These are phyloP conservation scores for Apiospora kogelbergensis DNA, from an alignment of 2,329 filamentous ascomycete genomes.

Conservation along the genomic window DNA sequence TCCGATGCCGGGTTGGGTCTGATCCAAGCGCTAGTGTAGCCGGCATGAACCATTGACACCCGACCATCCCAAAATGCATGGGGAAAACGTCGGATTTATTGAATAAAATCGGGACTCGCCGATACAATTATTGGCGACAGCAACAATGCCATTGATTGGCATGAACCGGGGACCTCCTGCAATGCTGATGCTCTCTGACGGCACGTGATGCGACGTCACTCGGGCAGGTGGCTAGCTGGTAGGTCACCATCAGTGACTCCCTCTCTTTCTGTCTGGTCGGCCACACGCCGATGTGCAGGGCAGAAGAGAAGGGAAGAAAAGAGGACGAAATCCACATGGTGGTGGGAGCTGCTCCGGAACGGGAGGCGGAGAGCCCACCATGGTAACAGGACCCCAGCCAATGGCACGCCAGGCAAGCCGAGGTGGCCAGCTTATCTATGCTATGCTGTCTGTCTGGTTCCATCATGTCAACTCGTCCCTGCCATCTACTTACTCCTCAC, in stretches of 20 bases:
- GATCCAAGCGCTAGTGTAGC: slow-evolving; percentile 4
- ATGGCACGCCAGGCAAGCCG: neutral
- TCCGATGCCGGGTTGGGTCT: slow-evolving; percentile 6
- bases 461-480: neutral
- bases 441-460: neutral
- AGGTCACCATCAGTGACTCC: neutral
- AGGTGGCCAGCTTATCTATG: neutral
- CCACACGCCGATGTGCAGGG: neutral
- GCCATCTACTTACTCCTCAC: neutral
- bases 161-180: neutral
- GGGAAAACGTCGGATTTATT: neutral
- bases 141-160: neutral
- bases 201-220: slow-evolving; percentile 4
- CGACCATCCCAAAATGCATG: neutral
- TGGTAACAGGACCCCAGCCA: neutral
- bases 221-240: no score
- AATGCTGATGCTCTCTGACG: neutral
- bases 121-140: neutral
- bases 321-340: neutral
- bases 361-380: neutral
- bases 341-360: neutral
- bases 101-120: slow-evolving; percentile 2
- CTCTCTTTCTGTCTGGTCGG: neutral
- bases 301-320: neutral
- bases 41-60: slow-evolving; percentile 8